These are phyloP conservation scores for Oryza meyeriana DNA, from an alignment of 176 grass and related monocot species.

Conservation along the genomic window DNA sequence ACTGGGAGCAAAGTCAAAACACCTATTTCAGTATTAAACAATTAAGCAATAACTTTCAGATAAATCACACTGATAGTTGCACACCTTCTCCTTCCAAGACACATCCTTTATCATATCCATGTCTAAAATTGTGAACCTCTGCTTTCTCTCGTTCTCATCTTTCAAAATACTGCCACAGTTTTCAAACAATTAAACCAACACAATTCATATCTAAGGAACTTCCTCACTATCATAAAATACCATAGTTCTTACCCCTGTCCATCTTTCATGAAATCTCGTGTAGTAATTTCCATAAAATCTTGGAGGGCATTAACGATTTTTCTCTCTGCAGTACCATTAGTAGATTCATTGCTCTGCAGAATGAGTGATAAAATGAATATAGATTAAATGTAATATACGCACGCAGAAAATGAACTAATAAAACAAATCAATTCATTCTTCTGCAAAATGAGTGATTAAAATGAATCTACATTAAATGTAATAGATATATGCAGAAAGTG, in stretches of 20 bases:
- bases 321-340: slow-evolving; percentile 26
- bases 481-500: neutral
- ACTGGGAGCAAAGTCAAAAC: slow-evolving; percentile 45
- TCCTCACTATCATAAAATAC: neutral
- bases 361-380: slow-evolving; percentile 22
- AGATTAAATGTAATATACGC: slow-evolving; percentile 5
- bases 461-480: slow-evolving; percentile 17
- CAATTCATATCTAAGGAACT: neutral
- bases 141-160: slow-evolving; percentile 46
- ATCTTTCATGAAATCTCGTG: slow-evolving; percentile 60
- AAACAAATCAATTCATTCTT: slow-evolving; percentile 18
- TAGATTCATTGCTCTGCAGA: slow-evolving; percentile 47
- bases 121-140: slow-evolving; percentile 44
- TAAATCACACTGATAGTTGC: slow-evolving; percentile 10
- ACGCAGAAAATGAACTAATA: neutral
- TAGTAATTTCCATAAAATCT: slow-evolving; percentile 73
- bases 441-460: slow-evolving; percentile 37
- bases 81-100: slow-evolving; percentile 66
- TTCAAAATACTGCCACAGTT: slow-evolving; percentile 40
- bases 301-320: slow-evolving; percentile 63
- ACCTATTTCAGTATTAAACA: slow-evolving; percentile 21
- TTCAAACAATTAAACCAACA: slow-evolving; percentile 24
- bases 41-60: slow-evolving; percentile 5
- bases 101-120: slow-evolving; percentile 26
- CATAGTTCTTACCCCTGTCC: slow-evolving; percentile 38